These are phyloP conservation scores for Coleophoma crateriformis DNA, from an alignment of 2,329 filamentous ascomycete genomes.

Conservation along the genomic window DNA sequence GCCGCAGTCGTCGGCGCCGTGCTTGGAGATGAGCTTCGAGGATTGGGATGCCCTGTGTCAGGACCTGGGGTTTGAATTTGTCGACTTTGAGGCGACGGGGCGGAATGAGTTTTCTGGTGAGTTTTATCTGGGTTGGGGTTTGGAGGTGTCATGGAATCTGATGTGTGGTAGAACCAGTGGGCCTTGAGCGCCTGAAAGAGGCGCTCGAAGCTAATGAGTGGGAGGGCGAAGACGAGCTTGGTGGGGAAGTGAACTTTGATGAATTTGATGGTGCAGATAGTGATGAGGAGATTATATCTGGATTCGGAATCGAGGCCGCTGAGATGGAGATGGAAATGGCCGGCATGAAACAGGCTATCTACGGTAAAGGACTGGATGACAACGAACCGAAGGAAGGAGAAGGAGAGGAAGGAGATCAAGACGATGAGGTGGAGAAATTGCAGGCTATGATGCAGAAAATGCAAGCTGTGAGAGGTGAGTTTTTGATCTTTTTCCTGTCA, in stretches of 20 bases:
- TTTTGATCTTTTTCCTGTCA: not conserved
- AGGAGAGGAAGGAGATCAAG: conserved; percentile 19
- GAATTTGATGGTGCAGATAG: conserved; percentile 26
- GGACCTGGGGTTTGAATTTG: conserved; percentile 56
- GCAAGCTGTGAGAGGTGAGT: conserved; percentile 43
- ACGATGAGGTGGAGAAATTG: conserved; percentile 45
- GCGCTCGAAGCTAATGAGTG: conserved; percentile 64
- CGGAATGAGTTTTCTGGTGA: conserved; percentile 56
- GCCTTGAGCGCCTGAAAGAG: conserved; percentile 52
- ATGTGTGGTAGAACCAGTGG: conserved; percentile 44
- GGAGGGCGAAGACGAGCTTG: conserved; percentile 33
- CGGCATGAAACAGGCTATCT: conserved; percentile 30
- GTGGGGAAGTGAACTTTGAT: conserved; percentile 29
- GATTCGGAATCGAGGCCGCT: conserved; percentile 23
- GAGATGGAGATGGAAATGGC: conserved; percentile 33
- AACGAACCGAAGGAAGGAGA: not conserved
- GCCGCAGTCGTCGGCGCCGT: conserved; percentile 20
- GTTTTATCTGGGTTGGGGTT: conserved; percentile 15
- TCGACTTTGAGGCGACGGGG: conserved; percentile 42
- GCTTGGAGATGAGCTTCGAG: conserved; percentile 34
- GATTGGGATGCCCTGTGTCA: conserved; percentile 58
- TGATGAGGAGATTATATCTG: conserved; percentile 20
- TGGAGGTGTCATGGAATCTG: not conserved
- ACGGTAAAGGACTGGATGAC: conserved; percentile 8
- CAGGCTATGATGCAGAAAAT: conserved; percentile 61